Percentiles rank a stretch among this genome's conserved stretches.
Conservation (phyloP, 805 yeast species). For the Kuraishia ogatae region DNA sequence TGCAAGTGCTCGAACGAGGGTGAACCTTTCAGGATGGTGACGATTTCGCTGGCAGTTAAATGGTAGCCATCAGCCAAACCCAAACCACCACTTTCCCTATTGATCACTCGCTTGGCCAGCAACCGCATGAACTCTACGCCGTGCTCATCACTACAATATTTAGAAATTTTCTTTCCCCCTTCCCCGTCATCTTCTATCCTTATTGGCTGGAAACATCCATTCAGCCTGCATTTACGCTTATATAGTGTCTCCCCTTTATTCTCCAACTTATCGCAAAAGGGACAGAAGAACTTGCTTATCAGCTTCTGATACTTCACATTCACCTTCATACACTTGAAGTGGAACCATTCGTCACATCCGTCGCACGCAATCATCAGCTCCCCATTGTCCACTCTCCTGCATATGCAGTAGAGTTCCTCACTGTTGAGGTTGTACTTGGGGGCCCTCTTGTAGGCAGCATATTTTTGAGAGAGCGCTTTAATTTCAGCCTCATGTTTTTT, state of each 20-base stretch:
- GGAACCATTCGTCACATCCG: constrained; percentile 94
- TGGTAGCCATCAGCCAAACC: constrained; percentile 4
- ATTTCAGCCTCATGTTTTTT: constrained; percentile 2
- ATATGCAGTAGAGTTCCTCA: constrained; percentile 67
- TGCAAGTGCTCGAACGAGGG: constrained; percentile 13
- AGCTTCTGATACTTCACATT: constrained; percentile 41
- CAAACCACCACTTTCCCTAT: background rate
- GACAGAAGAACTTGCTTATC: constrained; percentile 62
- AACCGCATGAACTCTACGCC: constrained; percentile 39
- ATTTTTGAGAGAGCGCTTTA: constrained; percentile 16
- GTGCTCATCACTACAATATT: constrained; percentile 71
- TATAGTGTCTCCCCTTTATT: constrained; percentile 48
- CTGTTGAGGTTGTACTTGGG: constrained; percentile 36
- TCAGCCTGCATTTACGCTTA: constrained; percentile 69
- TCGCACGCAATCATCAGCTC: constrained; percentile 91
- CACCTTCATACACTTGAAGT: constrained; percentile 67
- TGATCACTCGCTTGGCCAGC: constrained; percentile 9
- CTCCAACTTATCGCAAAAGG: constrained; percentile 48
- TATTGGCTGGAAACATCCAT: constrained; percentile 49
- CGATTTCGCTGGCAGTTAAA: constrained; percentile 8
- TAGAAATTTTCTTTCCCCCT: constrained; percentile 30
- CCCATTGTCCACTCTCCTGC: constrained; percentile 72
- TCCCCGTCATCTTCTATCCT: constrained; percentile 10
- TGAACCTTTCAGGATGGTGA: constrained; percentile 10
- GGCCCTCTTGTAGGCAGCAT: constrained; percentile 18